Conservation (phyloP, 108 stramenopile species). For the Aurantiochytrium sp. region DNA sequence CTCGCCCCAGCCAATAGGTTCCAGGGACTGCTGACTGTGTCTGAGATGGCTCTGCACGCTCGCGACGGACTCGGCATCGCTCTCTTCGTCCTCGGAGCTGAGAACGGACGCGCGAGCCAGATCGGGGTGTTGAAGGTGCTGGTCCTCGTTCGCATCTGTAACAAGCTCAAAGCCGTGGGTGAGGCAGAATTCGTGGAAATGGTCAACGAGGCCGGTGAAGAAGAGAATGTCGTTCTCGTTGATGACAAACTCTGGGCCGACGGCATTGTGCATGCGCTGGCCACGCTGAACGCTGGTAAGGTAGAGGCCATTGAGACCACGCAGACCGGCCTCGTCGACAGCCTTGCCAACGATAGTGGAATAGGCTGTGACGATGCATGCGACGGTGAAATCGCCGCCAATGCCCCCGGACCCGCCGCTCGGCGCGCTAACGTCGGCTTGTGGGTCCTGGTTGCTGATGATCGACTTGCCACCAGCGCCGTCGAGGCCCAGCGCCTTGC, state of each 20-base stretch:
- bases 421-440: background rate
- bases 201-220: slow-evolving; percentile 73
- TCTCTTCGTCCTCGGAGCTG: background rate
- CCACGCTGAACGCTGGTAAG: slow-evolving; percentile 74
- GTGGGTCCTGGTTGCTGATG: background rate
- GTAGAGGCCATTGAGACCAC: slow-evolving; percentile 54
- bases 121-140: background rate
- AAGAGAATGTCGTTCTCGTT: slow-evolving; percentile 70
- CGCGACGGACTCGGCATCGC: background rate
- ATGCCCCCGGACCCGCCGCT: background rate
- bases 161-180: slow-evolving; percentile 69
- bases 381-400: slow-evolving; percentile 12
- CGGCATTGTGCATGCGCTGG: slow-evolving; percentile 67
- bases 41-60: background rate
- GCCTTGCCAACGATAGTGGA: background rate
- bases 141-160: slow-evolving; percentile 56
- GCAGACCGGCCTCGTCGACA: background rate
- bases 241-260: slow-evolving; percentile 71
- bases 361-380: background rate
- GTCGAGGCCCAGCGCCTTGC: background rate
- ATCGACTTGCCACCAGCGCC: background rate
- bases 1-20: background rate
- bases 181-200: slow-evolving; percentile 67
- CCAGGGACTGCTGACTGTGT: background rate
- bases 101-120: too few species aligned